These are phyloP conservation scores for Naganishia randhawae DNA, from an alignment of 768 basidiomycete genomes.

Conservation along the genomic window DNA sequence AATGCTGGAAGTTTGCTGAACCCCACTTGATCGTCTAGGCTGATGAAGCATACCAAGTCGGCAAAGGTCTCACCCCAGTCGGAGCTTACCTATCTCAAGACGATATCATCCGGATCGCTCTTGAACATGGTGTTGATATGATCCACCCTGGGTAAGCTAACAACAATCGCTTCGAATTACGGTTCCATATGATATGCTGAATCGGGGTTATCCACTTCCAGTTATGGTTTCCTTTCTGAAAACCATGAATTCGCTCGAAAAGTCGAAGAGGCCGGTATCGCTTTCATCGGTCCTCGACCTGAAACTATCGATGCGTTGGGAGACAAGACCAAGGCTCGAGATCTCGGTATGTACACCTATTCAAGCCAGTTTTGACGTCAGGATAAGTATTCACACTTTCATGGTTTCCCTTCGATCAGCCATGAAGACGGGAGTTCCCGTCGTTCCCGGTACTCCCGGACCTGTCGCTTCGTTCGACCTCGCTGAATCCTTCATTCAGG, in stretches of 20 bases:
- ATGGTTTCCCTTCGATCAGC: conserved; percentile 56
- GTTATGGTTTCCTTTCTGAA: conserved; percentile 96
- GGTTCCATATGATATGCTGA: background rate
- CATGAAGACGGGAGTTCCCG: conserved; percentile 84
- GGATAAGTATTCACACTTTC: background rate
- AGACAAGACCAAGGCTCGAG: conserved; percentile 96
- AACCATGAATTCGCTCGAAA: conserved; percentile 96
- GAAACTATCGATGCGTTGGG: conserved; percentile 96
- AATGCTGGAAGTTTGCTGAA: background rate
- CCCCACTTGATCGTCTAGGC: conserved; percentile 56
- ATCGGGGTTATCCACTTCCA: conserved; percentile 46
- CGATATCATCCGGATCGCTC: conserved; percentile 91
- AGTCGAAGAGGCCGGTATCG: conserved; percentile 94
- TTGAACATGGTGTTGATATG: conserved; percentile 99
- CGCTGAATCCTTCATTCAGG: conserved; percentile 82
- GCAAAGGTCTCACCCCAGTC: conserved; percentile 91
- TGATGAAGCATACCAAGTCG: conserved; percentile 98
- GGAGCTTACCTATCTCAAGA: conserved; percentile 96
- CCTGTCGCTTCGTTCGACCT: conserved; percentile 75
- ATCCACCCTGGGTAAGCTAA: conserved; percentile 84
- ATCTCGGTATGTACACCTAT: conserved; percentile 53
- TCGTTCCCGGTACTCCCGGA: conserved; percentile 97
- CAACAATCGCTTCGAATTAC: background rate
- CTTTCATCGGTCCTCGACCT: conserved; percentile 91
- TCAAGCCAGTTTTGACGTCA: background rate